These are phyloP conservation scores for Chrysopogon serrulatus DNA, from an alignment of 176 grass and related monocot species.

Conservation along the genomic window DNA sequence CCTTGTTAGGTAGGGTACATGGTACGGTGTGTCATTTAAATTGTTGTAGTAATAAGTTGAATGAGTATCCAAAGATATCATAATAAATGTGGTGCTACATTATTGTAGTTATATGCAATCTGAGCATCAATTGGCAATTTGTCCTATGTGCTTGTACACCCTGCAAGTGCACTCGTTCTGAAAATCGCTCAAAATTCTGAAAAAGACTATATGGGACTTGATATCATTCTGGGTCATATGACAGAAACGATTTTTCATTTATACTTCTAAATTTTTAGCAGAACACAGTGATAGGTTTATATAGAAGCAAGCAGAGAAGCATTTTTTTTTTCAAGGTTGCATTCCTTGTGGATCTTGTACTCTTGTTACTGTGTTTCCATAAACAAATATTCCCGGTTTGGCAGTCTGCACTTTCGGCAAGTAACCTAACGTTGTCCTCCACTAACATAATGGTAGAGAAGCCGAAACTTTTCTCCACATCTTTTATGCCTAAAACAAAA, in stretches of 20 bases:
- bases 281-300: background rate
- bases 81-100: constrained; percentile 25
- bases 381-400: background rate
- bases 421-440: background rate
- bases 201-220: background rate
- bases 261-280: background rate
- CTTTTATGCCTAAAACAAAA: constrained; percentile 1
- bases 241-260: background rate
- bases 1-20: background rate
- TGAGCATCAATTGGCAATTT: constrained; percentile 1
- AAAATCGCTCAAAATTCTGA: background rate
- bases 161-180: background rate
- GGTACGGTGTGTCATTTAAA: constrained; percentile 11
- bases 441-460: constrained; percentile 8
- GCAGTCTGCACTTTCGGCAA: background rate
- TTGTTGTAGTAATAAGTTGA: constrained; percentile 3
- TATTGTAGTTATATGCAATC: constrained; percentile 6
- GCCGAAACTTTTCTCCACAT: background rate
- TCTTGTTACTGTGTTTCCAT: background rate
- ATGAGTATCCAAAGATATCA: constrained; percentile 39
- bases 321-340: background rate
- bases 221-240: background rate
- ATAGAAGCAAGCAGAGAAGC: background rate
- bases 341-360: background rate
- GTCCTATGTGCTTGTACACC: constrained; percentile 10